phyloP scores from a whole-genome alignment of 768 basidiomycete genomes.

The Boletus eberwhitei region DNA sequence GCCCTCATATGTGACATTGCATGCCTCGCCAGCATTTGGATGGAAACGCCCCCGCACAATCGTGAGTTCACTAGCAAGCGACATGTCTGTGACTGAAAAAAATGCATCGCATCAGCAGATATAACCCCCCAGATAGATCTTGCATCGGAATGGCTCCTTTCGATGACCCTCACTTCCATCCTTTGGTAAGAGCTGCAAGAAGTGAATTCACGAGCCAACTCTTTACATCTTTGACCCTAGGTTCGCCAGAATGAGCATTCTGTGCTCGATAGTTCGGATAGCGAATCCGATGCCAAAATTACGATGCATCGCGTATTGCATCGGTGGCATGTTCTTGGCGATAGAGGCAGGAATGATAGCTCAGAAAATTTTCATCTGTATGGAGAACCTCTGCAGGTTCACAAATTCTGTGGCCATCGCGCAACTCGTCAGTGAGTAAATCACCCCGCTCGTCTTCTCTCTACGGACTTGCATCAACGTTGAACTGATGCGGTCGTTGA shows the following conservation, averaged over 20 bases:
- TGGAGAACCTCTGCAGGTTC: neutral
- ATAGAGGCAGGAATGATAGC: slow-evolving; percentile 14
- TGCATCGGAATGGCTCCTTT: slow-evolving; percentile 15
- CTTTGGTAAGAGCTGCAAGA: slow-evolving; percentile 18
- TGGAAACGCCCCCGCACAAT: neutral
- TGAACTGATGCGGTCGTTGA: neutral
- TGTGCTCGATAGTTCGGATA: slow-evolving; percentile 25
- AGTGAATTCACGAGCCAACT: neutral
- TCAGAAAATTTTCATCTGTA: slow-evolving; percentile 20
- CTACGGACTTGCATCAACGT: neutral
- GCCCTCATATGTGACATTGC: slow-evolving; percentile 22
- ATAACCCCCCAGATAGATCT: neutral
- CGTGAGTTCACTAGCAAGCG: slow-evolving; percentile 10
- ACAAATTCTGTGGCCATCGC: slow-evolving; percentile 10
- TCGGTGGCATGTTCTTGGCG: slow-evolving; percentile 14
- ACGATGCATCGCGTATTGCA: slow-evolving; percentile 14
- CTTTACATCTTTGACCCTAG: slow-evolving; percentile 3
- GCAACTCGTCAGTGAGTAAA: slow-evolving; percentile 25
- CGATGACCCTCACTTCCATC: slow-evolving; percentile 16
- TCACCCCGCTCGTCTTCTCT: neutral
- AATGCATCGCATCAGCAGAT: neutral
- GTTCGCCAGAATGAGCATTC: slow-evolving; percentile 28
- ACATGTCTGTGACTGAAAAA: neutral
- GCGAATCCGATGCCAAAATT: slow-evolving; percentile 8
- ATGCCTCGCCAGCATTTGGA: slow-evolving; percentile 23